Evolutionary conservation across 2,329 filamentous ascomycete species (phyloP), one percentile per base, ranked within the genome.

Genomic region (Colletotrichum limetticola): DNA sequence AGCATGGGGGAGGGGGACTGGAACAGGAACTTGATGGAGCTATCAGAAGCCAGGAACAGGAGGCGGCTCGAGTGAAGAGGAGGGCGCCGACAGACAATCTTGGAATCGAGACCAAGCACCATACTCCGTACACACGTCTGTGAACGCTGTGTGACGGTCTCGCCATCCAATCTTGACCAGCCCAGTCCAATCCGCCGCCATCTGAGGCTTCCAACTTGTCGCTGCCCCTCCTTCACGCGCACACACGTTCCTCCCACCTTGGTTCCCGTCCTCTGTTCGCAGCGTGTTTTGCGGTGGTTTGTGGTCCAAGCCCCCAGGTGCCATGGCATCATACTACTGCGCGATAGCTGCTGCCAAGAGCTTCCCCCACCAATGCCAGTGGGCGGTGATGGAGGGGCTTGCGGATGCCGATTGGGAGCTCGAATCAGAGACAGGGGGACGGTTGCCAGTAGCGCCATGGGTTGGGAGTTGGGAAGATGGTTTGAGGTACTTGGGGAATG

Each of bases 291-390:
- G 46, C 49, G 35, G 66, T 70, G 66, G 60, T 70, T 61, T 66
- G 66, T 66, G 70, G 67, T 52, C 46, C 66, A 66, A 71, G 66
- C 71, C 70, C 24, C 66, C 60, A 66, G 56, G 58, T 53, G 71
- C 71, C 71, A 74, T 74, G 68, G 71, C 71, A 74, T 74, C 71
- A 74, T 74, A 74, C 68, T 72, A 71, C 68, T 66, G 62, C 58
- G 71, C 57, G 68, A 61, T 73, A 73, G 71, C 67, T 71, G 56
- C 56, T 26, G 71, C 71, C 71, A 74, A 74, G 71, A n/a, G 57
- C 37, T 35, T 37, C 57, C 68, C 71, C 68, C 68, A 74, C 68
- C 68, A 74, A 68, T 74, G 57, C 63, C 53, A 74, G 62, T 62
- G 57, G 68, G 26, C 62, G 30, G 62, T 58, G 24, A 52, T 68